phyloP scores from a whole-genome alignment of 306 rosid genomes.

The Carpinus viminea region DNA sequence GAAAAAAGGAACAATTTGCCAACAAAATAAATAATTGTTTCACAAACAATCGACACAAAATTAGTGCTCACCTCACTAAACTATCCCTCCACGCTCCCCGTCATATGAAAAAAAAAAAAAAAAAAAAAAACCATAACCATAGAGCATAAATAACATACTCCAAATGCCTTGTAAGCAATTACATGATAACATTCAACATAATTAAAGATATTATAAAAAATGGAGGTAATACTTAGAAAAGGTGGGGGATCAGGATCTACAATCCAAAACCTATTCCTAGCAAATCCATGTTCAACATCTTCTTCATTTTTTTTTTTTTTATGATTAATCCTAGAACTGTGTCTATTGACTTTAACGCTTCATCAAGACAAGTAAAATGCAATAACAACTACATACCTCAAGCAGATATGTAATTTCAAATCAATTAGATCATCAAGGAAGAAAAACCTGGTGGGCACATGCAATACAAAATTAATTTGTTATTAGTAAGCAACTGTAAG shows the following conservation, averaged over 20 bases:
- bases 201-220: neutral
- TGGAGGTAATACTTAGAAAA: constrained; percentile 41
- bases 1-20: too few relatives aligned
- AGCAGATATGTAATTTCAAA: constrained; percentile 77
- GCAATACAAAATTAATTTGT: neutral
- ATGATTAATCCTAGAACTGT: neutral
- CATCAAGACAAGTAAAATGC: constrained; percentile 6
- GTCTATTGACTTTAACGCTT: neutral
- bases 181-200: neutral
- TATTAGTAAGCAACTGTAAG: neutral
- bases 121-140: too few relatives aligned
- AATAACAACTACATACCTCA: constrained; percentile 47
- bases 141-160: neutral
- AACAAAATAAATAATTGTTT: neutral
- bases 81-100: neutral
- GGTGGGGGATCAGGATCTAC: constrained; percentile 75
- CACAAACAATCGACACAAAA: neutral
- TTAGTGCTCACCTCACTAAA: neutral
- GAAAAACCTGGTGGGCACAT: constrained; percentile 65
- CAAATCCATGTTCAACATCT: constrained; percentile 70
- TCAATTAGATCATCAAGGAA: constrained; percentile 87
- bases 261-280: constrained; percentile 70
- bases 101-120: too few relatives aligned
- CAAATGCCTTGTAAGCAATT: neutral
- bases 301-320: neutral